A percentile compares a stretch with the other conserved stretches of the same genome.
Evolutionary conservation across 495 filamentous ascomycete species (phyloP).

Genomic region (Xylaria intraflava): DNA sequence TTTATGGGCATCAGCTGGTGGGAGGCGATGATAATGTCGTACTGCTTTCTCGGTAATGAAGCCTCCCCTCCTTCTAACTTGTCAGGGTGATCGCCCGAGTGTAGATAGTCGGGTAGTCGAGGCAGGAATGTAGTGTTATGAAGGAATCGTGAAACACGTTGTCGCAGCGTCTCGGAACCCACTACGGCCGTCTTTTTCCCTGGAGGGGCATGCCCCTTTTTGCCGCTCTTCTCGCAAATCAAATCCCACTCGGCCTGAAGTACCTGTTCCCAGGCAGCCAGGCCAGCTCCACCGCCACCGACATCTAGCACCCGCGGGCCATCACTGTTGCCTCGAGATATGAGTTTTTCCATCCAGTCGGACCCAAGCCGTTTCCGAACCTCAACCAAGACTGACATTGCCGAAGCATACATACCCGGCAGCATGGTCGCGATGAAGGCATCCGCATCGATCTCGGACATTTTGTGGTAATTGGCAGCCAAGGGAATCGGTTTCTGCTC

Average conservation of each 20-base stretch:
- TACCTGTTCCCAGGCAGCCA: constrained; percentile 79
- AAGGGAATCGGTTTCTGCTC: constrained; percentile 65
- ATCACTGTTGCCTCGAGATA: constrained; percentile 56
- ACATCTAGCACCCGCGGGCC: constrained; percentile 76
- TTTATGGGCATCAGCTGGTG: constrained; percentile 67
- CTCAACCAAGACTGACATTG: constrained; percentile 70
- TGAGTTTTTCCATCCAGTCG: constrained; percentile 65
- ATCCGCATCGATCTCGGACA: constrained; percentile 86
- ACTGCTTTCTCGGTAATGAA: constrained; percentile 61
- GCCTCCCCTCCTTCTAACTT: constrained; percentile 33
- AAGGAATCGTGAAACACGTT: constrained; percentile 67
- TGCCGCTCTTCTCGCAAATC: constrained; percentile 47
- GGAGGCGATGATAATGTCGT: constrained; percentile 84
- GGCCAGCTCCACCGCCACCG: constrained; percentile 74
- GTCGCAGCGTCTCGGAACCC: constrained; percentile 52
- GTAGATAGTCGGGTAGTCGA: constrained; percentile 84
- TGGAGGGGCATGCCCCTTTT: constrained; percentile 26
- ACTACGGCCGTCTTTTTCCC: constrained; percentile 48
- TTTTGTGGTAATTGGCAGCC: constrained; percentile 59
- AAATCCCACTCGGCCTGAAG: constrained; percentile 71
- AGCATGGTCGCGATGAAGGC: constrained; percentile 70
- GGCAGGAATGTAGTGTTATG: constrained; percentile 90
- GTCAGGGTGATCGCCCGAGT: constrained; percentile 39
- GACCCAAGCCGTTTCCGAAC: constrained; percentile 76
- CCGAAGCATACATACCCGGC: constrained; percentile 71